A percentile compares a stretch with the other conserved stretches of the same genome.
Conservation (phyloP, 345 rosid species). For the Zanthoxylum bungeanum region DNA sequence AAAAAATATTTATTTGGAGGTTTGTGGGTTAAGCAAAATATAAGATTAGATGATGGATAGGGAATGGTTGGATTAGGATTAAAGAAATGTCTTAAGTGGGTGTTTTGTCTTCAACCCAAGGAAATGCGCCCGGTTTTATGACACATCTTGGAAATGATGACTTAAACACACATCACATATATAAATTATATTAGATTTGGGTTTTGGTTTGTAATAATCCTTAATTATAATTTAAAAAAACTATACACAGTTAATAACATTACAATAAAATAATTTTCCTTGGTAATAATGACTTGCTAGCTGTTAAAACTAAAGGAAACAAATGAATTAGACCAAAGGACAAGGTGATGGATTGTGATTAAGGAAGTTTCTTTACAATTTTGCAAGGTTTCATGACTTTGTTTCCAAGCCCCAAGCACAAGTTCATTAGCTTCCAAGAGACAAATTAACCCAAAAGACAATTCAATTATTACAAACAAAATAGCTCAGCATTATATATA, state of each 20-base stretch:
- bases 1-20: slow-evolving; percentile 15
- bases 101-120: slow-evolving; percentile 31
- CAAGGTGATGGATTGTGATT: slow-evolving; percentile 11
- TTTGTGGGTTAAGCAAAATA: slow-evolving; percentile 29
- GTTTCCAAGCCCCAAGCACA: slow-evolving; percentile 20
- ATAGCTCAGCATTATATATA: background rate
- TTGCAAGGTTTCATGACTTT: slow-evolving; percentile 9
- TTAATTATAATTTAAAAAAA: background rate
- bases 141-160: slow-evolving; percentile 45
- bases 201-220: background rate
- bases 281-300: background rate
- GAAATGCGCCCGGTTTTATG: slow-evolving; percentile 45
- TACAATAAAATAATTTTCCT: background rate
- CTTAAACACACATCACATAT: background rate
- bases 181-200: background rate
- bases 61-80: slow-evolving; percentile 45
- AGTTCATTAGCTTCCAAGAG: slow-evolving; percentile 19
- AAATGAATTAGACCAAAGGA: slow-evolving; percentile 1
- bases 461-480: slow-evolving; percentile 16
- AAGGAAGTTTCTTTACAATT: slow-evolving; percentile 21
- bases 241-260: background rate
- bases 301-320: slow-evolving; percentile 5
- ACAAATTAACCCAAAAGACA: slow-evolving; percentile 15
- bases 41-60: slow-evolving; percentile 8
- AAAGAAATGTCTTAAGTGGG: slow-evolving; percentile 45